Evolutionary conservation across 2,329 filamentous ascomycete species (phyloP).

Genomic region (Verticillium alfalfae): DNA sequence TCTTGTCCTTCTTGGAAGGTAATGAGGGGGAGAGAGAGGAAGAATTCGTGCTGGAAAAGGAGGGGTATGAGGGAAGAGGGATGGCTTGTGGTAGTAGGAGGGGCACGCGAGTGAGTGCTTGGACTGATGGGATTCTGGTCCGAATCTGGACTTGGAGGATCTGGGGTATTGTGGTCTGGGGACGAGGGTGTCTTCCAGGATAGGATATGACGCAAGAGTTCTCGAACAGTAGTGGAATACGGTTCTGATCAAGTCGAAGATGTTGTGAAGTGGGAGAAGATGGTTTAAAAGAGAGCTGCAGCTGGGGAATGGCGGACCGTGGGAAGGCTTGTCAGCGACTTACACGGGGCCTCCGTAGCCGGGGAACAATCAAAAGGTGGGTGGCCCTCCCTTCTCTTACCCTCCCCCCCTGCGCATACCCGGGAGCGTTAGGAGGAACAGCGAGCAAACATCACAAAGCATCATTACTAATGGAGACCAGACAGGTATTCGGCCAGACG

Average conservation of each 20-base stretch:
- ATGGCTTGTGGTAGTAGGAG: background rate
- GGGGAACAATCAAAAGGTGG: conserved; percentile 5
- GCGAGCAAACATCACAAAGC: conserved; percentile 11
- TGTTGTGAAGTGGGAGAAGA: background rate
- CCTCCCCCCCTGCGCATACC: background rate
- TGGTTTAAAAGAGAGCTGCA: conserved; percentile 10
- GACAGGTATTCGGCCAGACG: background rate
- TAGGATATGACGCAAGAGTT: conserved; percentile 11
- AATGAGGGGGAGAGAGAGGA: background rate
- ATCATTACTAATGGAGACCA: conserved; percentile 10
- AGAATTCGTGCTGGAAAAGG: background rate
- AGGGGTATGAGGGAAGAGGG: background rate
- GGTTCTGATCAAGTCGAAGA: conserved; percentile 1
- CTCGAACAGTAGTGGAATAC: background rate
- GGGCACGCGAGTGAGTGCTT: background rate
- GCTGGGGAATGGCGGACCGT: background rate
- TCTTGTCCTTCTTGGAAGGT: background rate
- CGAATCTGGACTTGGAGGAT: background rate
- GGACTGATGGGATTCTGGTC: background rate
- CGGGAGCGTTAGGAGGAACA: background rate
- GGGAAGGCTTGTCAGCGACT: conserved; percentile 2
- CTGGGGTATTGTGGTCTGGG: background rate
- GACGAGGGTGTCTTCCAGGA: conserved; percentile 1
- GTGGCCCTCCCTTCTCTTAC: background rate
- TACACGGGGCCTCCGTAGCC: conserved; percentile 8